A percentile compares a stretch with the other conserved stretches of the same genome.
Conservation (phyloP, 1,139 yeast genomes). For the Protomyces macrosporus region DNA sequence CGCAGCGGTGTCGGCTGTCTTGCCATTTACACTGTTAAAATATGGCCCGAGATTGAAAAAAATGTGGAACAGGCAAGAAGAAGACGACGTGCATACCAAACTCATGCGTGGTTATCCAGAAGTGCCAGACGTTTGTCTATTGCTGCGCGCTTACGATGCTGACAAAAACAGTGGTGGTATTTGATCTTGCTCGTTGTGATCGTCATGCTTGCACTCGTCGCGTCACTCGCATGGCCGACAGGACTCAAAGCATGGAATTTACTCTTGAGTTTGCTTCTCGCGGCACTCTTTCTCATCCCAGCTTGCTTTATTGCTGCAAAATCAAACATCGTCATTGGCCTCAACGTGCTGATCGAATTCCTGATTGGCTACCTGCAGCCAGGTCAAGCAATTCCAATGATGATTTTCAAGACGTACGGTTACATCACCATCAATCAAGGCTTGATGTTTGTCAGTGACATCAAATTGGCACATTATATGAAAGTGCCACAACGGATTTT, state of each 20-base stretch:
- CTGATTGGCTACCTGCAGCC: conserved; percentile 60
- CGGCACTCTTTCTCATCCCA: conserved; percentile 29
- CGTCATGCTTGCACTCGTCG: conserved; percentile 48
- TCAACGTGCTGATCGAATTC: conserved; percentile 58
- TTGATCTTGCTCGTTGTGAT: conserved; percentile 46
- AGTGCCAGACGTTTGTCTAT: conserved; percentile 38
- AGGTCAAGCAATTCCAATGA: conserved; percentile 57
- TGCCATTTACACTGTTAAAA: conserved; percentile 52
- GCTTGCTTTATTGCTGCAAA: conserved; percentile 29
- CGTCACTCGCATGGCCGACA: conserved; percentile 46
- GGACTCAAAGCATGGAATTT: conserved; percentile 35
- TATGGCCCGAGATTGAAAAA: conserved; percentile 52
- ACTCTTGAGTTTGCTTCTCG: conserved; percentile 48
- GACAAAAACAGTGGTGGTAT: conserved; percentile 51
- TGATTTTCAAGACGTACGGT: conserved; percentile 58
- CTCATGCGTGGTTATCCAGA: conserved; percentile 56
- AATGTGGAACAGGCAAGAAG: conserved; percentile 44
- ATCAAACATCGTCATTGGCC: conserved; percentile 45
- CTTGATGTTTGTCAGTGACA: conserved; percentile 50
- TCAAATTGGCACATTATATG: conserved; percentile 60
- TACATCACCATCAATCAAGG: conserved; percentile 58
- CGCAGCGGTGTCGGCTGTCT: conserved; percentile 53
- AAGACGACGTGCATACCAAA: conserved; percentile 59
- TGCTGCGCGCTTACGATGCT: conserved; percentile 44
- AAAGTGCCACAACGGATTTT: conserved; percentile 58